Conservation (phyloP, 108 stramenopile species). For the Skeletonema grethae region DNA sequence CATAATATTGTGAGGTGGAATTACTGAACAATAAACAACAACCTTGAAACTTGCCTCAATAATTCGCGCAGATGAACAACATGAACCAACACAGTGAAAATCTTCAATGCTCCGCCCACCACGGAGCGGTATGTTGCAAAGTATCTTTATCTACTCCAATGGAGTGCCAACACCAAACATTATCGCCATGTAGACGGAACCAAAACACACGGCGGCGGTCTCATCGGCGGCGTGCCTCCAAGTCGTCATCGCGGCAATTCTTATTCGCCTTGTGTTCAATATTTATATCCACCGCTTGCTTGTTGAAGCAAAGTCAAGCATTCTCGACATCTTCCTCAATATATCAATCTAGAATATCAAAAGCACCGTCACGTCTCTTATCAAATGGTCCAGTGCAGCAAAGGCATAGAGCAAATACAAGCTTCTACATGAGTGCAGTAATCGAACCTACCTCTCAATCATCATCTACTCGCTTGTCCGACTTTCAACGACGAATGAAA, state of each 20-base stretch:
- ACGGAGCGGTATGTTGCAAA: neutral
- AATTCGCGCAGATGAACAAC: neutral
- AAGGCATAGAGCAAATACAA: neutral
- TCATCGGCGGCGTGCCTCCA: neutral
- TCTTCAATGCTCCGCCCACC: neutral
- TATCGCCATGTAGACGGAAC: neutral
- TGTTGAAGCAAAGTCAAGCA: slow-evolving; percentile 13
- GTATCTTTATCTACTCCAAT: neutral
- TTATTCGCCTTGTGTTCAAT: neutral
- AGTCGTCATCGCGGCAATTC: neutral
- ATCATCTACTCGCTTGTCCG: slow-evolving; percentile 9
- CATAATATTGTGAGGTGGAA: neutral
- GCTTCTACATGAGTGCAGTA: slow-evolving; percentile 21
- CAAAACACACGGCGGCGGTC: neutral
- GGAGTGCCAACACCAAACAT: neutral
- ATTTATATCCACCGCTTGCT: neutral
- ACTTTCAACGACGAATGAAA: slow-evolving; percentile 42
- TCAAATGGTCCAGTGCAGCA: neutral
- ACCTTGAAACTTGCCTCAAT: neutral
- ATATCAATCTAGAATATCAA: neutral
- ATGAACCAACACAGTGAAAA: neutral
- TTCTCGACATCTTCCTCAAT: slow-evolving; percentile 12
- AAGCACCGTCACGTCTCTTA: neutral
- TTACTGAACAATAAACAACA: neutral
- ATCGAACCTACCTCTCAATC: slow-evolving; percentile 17